Percentiles rank a stretch among this genome's conserved stretches.
These are phyloP conservation scores for Phytopythium boreale DNA, from an alignment of 352 stramenopile genomes.

Conservation along the genomic window DNA sequence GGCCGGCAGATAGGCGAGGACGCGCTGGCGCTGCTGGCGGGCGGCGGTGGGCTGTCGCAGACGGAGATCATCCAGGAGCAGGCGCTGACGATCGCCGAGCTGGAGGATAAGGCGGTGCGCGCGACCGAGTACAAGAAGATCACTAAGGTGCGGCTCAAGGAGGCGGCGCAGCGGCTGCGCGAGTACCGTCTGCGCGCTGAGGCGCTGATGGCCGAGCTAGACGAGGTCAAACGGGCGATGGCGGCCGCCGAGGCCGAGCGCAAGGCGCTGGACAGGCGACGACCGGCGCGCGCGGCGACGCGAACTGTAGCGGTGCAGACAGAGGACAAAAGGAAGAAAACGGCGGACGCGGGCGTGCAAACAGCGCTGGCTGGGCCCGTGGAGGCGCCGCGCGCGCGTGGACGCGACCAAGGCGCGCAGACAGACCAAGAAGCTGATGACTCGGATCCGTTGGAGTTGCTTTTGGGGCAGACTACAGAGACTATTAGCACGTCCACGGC, in stretches of 20 bases:
- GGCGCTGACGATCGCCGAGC: conserved; percentile 45
- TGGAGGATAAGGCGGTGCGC: conserved; percentile 33
- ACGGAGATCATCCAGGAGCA: conserved; percentile 70
- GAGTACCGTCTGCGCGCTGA: conserved; percentile 65
- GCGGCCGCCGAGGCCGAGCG: conserved; percentile 19
- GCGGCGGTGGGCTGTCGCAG: conserved; percentile 36
- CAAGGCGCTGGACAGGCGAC: conserved; percentile 4
- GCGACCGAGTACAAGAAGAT: conserved; percentile 48
- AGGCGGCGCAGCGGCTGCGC: conserved; percentile 48
- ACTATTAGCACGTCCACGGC: neutral
- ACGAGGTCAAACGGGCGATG: conserved; percentile 14
- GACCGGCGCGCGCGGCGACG: neutral
- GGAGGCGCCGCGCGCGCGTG: conserved; percentile 7
- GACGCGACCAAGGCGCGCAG: conserved; percentile 13
- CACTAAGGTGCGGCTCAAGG: conserved; percentile 68
- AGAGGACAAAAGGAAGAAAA: neutral
- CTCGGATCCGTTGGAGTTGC: neutral
- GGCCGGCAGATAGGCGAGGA: neutral
- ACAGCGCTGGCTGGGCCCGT: conserved; percentile 19
- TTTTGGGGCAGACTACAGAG: neutral
- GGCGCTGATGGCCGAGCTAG: conserved; percentile 31
- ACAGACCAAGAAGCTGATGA: conserved; percentile 4
- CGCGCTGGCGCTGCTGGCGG: neutral
- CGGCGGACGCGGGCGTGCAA: conserved; percentile 16
- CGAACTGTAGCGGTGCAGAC: conserved; percentile 16